Base-by-base conservation (phyloP, 495 filamentous ascomycete genomes). In the Venustampulla echinocandica region DNA sequence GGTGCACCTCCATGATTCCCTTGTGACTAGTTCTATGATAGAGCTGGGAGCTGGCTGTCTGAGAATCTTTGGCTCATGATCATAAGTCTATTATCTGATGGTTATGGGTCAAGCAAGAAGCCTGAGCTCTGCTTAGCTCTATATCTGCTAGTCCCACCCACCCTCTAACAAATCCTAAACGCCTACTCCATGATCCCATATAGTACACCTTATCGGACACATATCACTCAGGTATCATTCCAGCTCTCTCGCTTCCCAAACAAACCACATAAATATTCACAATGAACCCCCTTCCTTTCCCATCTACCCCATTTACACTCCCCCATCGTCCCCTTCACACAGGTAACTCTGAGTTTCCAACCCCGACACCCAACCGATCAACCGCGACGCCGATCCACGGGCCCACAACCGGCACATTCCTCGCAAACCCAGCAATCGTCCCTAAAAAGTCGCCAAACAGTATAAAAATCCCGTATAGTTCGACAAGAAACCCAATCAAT, bases 371-470 rank as follows among this genome's bases (percentile, higher is more conserved):
- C 80, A 18, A 82, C 68, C 73, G 68, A 61, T 90, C 82, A 47
- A 90, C 65, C 2, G 65, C 71, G 51, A 71, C 59, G 52, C 82
- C 80, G 57, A 95, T 80, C 53, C 86, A 90, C 6, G 87, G 84
- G 18, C 89, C 89, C 9, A 96, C 69, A 10, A 96, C 77, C 0
- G 92, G 92, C 13, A 95, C 66, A 58, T 85, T 88, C 27, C 81
- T 79, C 19, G 84, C 83, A 61, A 97, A 95, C 44, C 85, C 77
- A 0, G 81, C 83, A 48, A 96, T 87, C 11, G 90, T 95, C n/a
- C 86, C 79, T 30, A 95, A 74, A 64, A 96, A 95, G 61, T 98
- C 92, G 17, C 90, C 90, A 69, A 98, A 98, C 36, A 98, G 71
- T 21, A 94, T 78, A 54, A 94, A 75, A 27, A 97, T 85, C 21